phyloP scores from a whole-genome alignment of 1,284 basidiomycete species.

The Ustanciosporium gigantosporum region DNA sequence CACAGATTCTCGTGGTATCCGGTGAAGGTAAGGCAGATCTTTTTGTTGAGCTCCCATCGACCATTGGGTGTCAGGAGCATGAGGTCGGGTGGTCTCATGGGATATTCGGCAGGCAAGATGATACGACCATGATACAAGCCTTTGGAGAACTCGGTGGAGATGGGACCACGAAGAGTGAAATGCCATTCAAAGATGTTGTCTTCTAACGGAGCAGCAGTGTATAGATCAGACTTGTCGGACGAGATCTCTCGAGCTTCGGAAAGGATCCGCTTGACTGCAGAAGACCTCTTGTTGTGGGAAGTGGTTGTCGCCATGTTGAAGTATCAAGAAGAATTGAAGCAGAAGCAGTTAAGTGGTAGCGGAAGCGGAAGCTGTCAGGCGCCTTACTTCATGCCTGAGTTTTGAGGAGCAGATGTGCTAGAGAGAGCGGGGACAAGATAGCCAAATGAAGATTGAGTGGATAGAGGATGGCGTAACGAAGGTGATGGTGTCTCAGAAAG shows the following conservation, averaged over 20 bases:
- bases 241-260: constrained; percentile 88
- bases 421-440: too few relatives aligned
- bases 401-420: too few relatives aligned
- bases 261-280: constrained; percentile 92
- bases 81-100: constrained; percentile 89
- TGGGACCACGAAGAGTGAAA: constrained; percentile 86
- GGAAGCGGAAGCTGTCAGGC: too few relatives aligned
- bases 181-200: constrained; percentile 78
- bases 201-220: constrained; percentile 79
- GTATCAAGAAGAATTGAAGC: background rate
- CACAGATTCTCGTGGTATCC: constrained; percentile 71
- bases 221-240: constrained; percentile 78
- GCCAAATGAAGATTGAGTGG: too few relatives aligned
- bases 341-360: too few relatives aligned
- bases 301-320: constrained; percentile 26
- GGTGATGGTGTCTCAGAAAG: too few relatives aligned
- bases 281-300: constrained; percentile 64
- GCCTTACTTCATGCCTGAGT: too few relatives aligned
- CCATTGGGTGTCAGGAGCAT: constrained; percentile 94
- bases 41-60: constrained; percentile 90
- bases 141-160: constrained; percentile 55
- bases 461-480: too few relatives aligned
- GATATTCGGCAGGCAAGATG: constrained; percentile 86
- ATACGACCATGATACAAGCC: constrained; percentile 85
- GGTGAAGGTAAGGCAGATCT: constrained; percentile 67